A percentile compares a stretch with the other conserved stretches of the same genome.
Evolutionary conservation across 495 filamentous ascomycete species (phyloP).

Genomic region (Zalerion maritima): DNA sequence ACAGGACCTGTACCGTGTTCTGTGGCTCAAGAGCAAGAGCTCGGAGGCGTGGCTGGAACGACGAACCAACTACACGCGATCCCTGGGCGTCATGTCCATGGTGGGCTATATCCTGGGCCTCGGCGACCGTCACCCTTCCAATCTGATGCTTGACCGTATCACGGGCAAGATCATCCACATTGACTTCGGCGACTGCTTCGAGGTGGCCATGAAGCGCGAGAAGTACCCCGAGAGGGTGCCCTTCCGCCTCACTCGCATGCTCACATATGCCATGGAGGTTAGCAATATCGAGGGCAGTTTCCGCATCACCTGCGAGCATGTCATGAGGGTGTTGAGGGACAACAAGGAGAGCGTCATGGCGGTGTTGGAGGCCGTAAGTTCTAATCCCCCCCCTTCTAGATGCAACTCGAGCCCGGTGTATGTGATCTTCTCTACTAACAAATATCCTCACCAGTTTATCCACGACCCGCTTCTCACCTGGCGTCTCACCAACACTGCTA

Average conservation of each 20-base stretch:
- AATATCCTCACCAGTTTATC: constrained; percentile 56
- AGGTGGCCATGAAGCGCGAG: constrained; percentile 98
- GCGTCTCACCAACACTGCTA: constrained; percentile 79
- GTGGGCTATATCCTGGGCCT: constrained; percentile 96
- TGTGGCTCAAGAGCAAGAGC: constrained; percentile 97
- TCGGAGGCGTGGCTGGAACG: constrained; percentile 96
- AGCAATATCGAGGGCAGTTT: constrained; percentile 98
- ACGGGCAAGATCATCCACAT: constrained; percentile 96
- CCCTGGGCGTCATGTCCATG: constrained; percentile 99
- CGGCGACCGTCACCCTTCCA: constrained; percentile 91
- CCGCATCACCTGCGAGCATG: constrained; percentile 91
- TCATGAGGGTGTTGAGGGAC: constrained; percentile 90
- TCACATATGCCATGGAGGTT: constrained; percentile 98
- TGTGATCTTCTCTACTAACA: constrained; percentile 1
- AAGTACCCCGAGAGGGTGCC: constrained; percentile 97
- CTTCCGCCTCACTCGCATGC: constrained; percentile 94
- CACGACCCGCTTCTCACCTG: constrained; percentile 96
- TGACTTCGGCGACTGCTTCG: constrained; percentile 98
- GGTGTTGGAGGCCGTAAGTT: constrained; percentile 85
- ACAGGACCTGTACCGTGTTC: constrained; percentile 91
- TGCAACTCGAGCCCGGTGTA: too few species aligned
- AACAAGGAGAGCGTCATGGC: constrained; percentile 99
- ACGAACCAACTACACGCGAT: constrained; percentile 94
- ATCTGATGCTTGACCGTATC: constrained; percentile 88
- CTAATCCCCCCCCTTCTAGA: too few species aligned